These are phyloP conservation scores for Neotropicomus parvogracilis DNA, from an alignment of 1,284 basidiomycete genomes.

Conservation along the genomic window DNA sequence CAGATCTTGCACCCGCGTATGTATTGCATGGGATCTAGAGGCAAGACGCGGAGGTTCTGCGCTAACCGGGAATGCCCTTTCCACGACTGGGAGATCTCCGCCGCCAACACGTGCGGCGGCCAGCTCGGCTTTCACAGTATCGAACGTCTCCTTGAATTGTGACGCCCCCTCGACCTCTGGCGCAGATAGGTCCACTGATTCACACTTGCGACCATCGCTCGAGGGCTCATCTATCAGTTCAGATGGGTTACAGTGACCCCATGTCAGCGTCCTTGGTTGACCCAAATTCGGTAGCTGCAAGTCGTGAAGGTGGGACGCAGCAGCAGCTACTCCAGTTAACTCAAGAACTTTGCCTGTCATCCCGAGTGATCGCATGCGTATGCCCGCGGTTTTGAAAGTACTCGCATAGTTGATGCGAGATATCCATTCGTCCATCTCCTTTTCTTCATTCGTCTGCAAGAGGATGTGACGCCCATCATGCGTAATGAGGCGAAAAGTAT, in stretches of 20 bases:
- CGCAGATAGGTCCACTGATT: conserved; percentile 41
- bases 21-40: conserved; percentile 53
- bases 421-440: conserved; percentile 90
- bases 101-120: conserved; percentile 44
- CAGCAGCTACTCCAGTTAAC: conserved; percentile 78
- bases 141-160: conserved; percentile 78
- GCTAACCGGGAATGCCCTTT: conserved; percentile 5
- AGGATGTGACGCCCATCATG: conserved; percentile 78
- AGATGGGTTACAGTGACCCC: conserved; percentile 40
- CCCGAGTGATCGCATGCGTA: conserved; percentile 75
- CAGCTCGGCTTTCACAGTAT: conserved; percentile 80
- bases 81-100: conserved; percentile 9
- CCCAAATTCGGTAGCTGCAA: conserved; percentile 39
- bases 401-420: conserved; percentile 92
- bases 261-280: conserved; percentile 40
- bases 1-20: conserved; percentile 62
- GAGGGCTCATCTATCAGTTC: conserved; percentile 6
- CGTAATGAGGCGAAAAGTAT: conserved; percentile 80
- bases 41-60: conserved; percentile 12
- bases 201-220: conserved; percentile 28
- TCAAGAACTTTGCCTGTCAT: conserved; percentile 71
- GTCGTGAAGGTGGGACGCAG: conserved; percentile 74
- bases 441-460: conserved; percentile 69
- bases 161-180: conserved; percentile 53
- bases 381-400: conserved; percentile 83